Evolutionary conservation across 441 rosid genomes (phyloP).

Genomic region (Pelargonium cotyledonis): DNA sequence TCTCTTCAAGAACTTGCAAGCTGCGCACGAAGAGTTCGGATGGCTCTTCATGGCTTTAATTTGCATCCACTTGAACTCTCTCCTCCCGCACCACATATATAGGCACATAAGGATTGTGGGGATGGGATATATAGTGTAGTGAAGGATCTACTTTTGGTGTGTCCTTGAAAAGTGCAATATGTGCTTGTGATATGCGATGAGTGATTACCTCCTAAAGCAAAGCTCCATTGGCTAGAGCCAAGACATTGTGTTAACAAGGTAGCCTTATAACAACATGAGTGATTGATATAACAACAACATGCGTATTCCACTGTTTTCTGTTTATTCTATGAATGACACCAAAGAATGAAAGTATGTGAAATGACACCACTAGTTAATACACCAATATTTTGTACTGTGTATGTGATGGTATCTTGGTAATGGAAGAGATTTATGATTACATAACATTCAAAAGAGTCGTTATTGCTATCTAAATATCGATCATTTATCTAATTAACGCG

Average conservation of each 20-base stretch:
- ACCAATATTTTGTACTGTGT: no score
- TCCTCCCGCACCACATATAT: not conserved
- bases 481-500: no score
- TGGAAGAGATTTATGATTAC: no score
- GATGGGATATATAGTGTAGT: not conserved
- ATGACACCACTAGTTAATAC: no score
- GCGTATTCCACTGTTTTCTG: not conserved
- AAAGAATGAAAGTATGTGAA: no score
- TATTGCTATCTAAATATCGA: no score
- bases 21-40: constrained; percentile 83
- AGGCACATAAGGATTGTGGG: not conserved
- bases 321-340: no score
- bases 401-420: no score
- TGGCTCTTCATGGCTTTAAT: constrained; percentile 54
- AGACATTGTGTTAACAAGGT: not conserved
- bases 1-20: constrained; percentile 80
- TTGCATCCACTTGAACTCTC: not conserved
- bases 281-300: not conserved
- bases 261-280: not conserved
- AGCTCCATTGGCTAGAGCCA: not conserved
- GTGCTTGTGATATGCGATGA: not conserved
- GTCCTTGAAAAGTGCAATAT: not conserved
- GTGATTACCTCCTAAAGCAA: no score
- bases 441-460: no score
- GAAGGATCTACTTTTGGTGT: not conserved